Base-by-base conservation (phyloP, 1,284 basidiomycete species). In the Sanghuangporus baumii region DNA sequence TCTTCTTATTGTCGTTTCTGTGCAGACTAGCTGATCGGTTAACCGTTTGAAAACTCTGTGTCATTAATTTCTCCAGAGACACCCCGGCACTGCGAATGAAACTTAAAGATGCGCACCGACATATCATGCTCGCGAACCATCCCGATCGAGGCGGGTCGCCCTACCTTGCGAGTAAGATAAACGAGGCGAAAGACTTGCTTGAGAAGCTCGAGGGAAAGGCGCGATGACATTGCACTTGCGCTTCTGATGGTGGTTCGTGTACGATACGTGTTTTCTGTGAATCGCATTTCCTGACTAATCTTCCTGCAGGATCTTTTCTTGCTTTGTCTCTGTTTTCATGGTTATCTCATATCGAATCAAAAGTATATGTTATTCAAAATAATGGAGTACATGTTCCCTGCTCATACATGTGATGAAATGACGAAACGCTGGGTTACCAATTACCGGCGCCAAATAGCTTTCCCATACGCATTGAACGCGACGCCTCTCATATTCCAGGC, bases 121-220 rank as follows among this genome's bases (percentile, higher is more conserved):
- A 88, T 51, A 91, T 97, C 68, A 97, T 96, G 94, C 81, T 96
- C 55, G 89, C 93, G 26, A 98, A 98, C 76, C 95, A 98, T 76
- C 96, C 96, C 16, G 96, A 98, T 79, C 83, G 96, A 66, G 96
- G 96, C 48, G 96, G 96, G 37, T 91, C 93, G 11, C 96, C 96
- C 1, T 98, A 96, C 75, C 78, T 99, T 46, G 96, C 96, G n/a
- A 96, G 94, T 72, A 98, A 97, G 81, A 94, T 96, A 63, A 97
- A 96, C 74, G 94, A 97, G 71, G 94, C 94, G 0, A 94, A 93
- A 71, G 91, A 93, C 68, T 68, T 94, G 62, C 74, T 94, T 36
- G 92, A 94, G 59, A 89, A 87, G 70, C 77, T 76, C n/a, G 84
- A 86, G 61, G 77, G 79, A 60, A 79, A 77, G 68, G 71, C 72